Conservation (phyloP, 23 red algal species). For the Cyanidium caldarium region DNA sequence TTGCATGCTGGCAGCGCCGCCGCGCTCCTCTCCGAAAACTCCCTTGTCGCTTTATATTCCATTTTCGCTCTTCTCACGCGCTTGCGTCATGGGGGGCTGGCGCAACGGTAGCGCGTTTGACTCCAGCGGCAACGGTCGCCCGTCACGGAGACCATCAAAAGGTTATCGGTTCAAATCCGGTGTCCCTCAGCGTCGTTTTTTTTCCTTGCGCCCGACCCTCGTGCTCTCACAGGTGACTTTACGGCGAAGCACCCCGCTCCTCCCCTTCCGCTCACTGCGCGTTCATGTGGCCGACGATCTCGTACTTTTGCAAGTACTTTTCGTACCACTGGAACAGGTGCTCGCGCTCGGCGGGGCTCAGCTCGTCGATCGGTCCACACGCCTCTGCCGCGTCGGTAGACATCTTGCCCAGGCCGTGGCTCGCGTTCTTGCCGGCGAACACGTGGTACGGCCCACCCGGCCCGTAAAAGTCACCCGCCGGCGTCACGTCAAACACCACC, state of each 20-base stretch:
- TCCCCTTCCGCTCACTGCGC: background rate
- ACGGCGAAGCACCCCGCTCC: background rate
- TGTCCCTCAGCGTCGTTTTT: conserved; percentile 2
- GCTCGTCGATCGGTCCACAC: conserved; percentile 34
- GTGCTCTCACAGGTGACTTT: too few species aligned
- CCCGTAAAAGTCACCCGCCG: conserved; percentile 66
- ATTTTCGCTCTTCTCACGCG: too few species aligned
- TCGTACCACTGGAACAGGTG: conserved; percentile 62
- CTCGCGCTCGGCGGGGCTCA: conserved; percentile 55
- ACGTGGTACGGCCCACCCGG: conserved; percentile 81
- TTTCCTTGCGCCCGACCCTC: too few species aligned
- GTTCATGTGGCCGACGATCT: conserved; percentile 52
- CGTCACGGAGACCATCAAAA: background rate
- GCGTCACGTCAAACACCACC: conserved; percentile 72
- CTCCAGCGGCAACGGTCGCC: too few species aligned
- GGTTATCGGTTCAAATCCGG: conserved; percentile 13
- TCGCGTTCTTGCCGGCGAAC: conserved; percentile 89
- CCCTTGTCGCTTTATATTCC: too few species aligned
- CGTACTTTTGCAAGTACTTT: conserved; percentile 71
- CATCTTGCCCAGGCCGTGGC: conserved; percentile 66
- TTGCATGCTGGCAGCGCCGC: too few species aligned
- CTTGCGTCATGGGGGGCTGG: background rate
- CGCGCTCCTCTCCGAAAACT: too few species aligned
- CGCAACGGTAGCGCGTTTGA: conserved; percentile 12
- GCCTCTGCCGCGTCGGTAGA: conserved; percentile 41